Conservation (phyloP, 495 filamentous ascomycete species). For the Bacidia gigantensis region DNA sequence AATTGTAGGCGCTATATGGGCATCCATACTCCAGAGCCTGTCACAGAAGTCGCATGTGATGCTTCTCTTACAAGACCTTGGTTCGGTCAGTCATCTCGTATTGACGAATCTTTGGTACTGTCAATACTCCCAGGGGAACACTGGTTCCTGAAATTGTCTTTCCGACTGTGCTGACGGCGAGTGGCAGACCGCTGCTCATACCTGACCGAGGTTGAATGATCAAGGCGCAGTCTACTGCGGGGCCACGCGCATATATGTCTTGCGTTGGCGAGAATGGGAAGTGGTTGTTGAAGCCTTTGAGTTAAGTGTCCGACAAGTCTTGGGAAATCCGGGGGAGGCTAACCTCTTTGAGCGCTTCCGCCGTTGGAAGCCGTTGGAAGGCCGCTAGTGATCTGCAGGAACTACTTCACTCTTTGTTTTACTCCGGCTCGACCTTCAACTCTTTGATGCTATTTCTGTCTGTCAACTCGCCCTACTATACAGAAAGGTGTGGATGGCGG, state of each 20-base stretch:
- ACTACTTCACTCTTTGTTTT: not conserved
- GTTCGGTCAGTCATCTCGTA: not conserved
- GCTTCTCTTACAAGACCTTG: not conserved
- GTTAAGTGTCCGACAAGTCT: too few relatives aligned
- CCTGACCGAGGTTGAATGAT: not conserved
- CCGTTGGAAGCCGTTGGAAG: not conserved
- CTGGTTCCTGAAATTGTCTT: not conserved
- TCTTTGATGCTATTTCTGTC: not conserved
- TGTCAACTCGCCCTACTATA: not conserved
- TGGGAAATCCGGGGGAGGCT: too few relatives aligned
- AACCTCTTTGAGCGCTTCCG: too few relatives aligned
- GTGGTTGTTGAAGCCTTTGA: not conserved
- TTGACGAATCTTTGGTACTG: not conserved
- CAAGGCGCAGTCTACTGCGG: not conserved
- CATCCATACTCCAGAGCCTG: too few relatives aligned
- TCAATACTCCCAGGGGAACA: not conserved
- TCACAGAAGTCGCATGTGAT: not conserved
- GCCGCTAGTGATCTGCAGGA: not conserved
- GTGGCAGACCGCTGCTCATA: not conserved
- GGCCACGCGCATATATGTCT: not conserved
- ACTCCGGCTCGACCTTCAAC: conserved; percentile 1
- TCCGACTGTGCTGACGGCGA: not conserved
- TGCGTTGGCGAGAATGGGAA: not conserved
- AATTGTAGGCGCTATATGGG: too few relatives aligned
- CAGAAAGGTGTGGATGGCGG: not conserved